These are phyloP conservation scores for Eimeria necatrix DNA, from an alignment of 169 alveolate genomes.

Conservation along the genomic window DNA sequence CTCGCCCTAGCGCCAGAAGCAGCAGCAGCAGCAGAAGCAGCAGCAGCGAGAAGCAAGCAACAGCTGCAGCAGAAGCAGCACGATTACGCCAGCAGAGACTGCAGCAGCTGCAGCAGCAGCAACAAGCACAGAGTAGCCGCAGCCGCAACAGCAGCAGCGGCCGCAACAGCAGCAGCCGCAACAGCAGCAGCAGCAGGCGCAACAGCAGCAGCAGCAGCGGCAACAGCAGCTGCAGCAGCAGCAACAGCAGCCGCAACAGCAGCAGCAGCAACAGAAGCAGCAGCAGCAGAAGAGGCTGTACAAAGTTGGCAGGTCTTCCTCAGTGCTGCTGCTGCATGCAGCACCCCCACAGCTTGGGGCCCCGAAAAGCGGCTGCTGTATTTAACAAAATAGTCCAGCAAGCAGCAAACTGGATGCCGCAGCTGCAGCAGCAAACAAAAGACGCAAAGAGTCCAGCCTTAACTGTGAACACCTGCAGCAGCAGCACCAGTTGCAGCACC, in stretches of 20 bases:
- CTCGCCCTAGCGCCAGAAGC: not conserved
- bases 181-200: too few species aligned
- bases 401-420: not conserved
- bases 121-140: not conserved
- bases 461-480: too few species aligned
- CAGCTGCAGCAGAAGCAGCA: not conserved
- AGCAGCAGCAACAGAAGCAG: too few species aligned
- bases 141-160: too few species aligned
- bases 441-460: not conserved
- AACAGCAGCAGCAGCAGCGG: too few species aligned
- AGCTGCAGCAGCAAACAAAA: not conserved
- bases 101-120: not conserved
- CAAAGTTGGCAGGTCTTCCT: not conserved
- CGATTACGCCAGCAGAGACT: not conserved
- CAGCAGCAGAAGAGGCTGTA: too few species aligned
- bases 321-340: constrained; percentile 11
- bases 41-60: not conserved
- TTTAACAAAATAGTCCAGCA: not conserved
- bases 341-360: constrained; percentile 1
- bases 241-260: too few species aligned
- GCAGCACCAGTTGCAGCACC: too few species aligned
- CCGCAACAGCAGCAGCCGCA: too few species aligned
- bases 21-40: not conserved
- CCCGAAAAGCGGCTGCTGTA: not conserved
- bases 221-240: too few species aligned